A percentile compares a stretch with the other conserved stretches of the same genome.
Conservation (phyloP, 495 filamentous ascomycete species). For the Penicillium crystallinum region DNA sequence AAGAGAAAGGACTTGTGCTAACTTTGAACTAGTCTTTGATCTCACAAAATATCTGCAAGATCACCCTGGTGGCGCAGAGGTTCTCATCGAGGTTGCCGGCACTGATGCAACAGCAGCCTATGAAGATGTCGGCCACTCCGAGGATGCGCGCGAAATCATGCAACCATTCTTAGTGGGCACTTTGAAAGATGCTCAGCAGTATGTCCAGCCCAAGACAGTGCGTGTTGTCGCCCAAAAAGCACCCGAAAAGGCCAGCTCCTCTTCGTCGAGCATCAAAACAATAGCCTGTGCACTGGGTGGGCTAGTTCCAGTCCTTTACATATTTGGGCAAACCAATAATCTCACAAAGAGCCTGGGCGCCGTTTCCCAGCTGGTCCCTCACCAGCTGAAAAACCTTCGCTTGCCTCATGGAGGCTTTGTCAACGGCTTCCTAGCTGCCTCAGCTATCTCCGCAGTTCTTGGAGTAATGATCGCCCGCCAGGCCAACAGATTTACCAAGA, state of each 20-base stretch:
- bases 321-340: constrained; percentile 4
- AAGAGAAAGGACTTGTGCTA: not conserved
- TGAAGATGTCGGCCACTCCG: constrained; percentile 50
- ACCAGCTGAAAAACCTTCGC: constrained; percentile 6
- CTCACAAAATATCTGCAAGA: constrained; percentile 47
- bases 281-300: constrained; percentile 13
- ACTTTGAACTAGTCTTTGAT: constrained; percentile 41
- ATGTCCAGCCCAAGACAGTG: constrained; percentile 20
- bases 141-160: constrained; percentile 37
- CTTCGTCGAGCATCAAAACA: constrained; percentile 3
- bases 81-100: constrained; percentile 46
- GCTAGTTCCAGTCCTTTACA: constrained; percentile 13
- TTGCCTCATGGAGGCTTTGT: constrained; percentile 25
- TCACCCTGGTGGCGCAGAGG: constrained; percentile 50
- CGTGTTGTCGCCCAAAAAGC: constrained; percentile 22
- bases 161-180: constrained; percentile 27
- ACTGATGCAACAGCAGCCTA: constrained; percentile 47
- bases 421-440: constrained; percentile 34
- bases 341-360: constrained; percentile 4
- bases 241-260: constrained; percentile 5
- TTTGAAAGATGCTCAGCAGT: constrained; percentile 27
- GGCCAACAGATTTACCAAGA: constrained; percentile 23
- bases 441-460: constrained; percentile 19
- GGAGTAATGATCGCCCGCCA: constrained; percentile 20
- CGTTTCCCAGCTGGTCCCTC: constrained; percentile 12